Conservation (phyloP, 352 stramenopile species). For the Phytopythium kandeliae region DNA sequence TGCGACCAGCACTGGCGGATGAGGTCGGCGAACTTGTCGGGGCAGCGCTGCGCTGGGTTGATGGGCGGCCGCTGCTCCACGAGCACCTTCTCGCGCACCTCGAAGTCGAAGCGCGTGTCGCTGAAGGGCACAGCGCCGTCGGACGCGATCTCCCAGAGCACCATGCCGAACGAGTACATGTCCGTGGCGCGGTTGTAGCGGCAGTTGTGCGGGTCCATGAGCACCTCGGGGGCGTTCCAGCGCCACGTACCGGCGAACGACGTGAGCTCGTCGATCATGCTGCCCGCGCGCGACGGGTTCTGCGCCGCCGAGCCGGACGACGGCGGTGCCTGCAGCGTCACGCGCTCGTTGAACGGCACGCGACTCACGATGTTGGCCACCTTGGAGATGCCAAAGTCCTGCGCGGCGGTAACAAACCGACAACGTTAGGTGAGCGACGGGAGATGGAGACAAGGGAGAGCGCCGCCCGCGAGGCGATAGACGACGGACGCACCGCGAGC, state of each 20-base stretch:
- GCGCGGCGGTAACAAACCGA: too few species aligned
- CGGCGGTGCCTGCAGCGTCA: conserved; percentile 21
- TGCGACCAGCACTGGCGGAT: conserved; percentile 64
- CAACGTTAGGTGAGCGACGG: too few species aligned
- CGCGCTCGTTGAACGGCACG: conserved; percentile 27
- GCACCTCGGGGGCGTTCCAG: conserved; percentile 66
- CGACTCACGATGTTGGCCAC: conserved; percentile 40
- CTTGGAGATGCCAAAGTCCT: conserved; percentile 47
- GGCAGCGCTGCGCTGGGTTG: conserved; percentile 35
- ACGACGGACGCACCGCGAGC: conserved; percentile 24
- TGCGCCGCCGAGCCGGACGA: conserved; percentile 10
- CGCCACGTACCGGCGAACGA: conserved; percentile 68
- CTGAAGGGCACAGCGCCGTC: conserved; percentile 57
- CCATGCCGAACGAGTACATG: conserved; percentile 76
- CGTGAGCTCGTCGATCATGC: conserved; percentile 46
- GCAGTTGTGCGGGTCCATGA: conserved; percentile 58
- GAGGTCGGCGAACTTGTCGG: conserved; percentile 45
- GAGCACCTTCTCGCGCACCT: conserved; percentile 58
- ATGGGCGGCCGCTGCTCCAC: conserved; percentile 46
- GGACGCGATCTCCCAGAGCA: conserved; percentile 63
- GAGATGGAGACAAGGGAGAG: too few species aligned
- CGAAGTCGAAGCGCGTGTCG: conserved; percentile 63
- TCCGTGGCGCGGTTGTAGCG: conserved; percentile 56
- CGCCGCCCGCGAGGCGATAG: conserved; percentile 6
- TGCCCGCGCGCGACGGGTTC: conserved; percentile 22